These are phyloP conservation scores for Talaromyces verruculosus DNA, from an alignment of 2,329 filamentous ascomycete genomes.

Conservation along the genomic window DNA sequence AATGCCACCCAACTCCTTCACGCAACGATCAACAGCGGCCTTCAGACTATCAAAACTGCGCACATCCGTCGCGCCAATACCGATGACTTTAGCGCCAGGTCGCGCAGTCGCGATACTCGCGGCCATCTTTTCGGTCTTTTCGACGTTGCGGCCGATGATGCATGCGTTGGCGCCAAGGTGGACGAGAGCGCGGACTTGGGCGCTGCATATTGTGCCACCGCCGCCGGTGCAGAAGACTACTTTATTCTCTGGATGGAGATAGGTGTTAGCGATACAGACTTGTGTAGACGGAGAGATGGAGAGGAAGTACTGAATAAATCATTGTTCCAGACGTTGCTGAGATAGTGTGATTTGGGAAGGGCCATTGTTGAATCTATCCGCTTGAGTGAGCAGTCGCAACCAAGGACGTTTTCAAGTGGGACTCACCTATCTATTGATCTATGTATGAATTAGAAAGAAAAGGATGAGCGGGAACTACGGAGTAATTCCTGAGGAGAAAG, in stretches of 20 bases:
- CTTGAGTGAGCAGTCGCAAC: neutral
- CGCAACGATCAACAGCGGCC: conserved; percentile 74
- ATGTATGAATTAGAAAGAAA: neutral
- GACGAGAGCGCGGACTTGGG: conserved; percentile 87
- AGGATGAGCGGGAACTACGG: neutral
- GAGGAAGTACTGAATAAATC: conserved; percentile 78
- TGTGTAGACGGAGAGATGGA: neutral
- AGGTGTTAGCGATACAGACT: neutral
- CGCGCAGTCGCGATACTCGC: conserved; percentile 78
- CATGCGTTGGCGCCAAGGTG: conserved; percentile 89
- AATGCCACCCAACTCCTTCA: conserved; percentile 78
- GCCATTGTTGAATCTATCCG: conserved; percentile 54
- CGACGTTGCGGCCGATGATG: conserved; percentile 84
- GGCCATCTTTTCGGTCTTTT: conserved; percentile 81
- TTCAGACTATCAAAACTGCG: conserved; percentile 68
- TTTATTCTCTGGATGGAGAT: conserved; percentile 64
- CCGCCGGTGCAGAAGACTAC: conserved; percentile 95
- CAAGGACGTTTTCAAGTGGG: neutral
- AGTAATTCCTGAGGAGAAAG: neutral
- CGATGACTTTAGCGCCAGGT: conserved; percentile 77
- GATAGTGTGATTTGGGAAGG: conserved; percentile 68
- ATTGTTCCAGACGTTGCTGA: conserved; percentile 83
- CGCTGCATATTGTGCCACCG: conserved; percentile 89
- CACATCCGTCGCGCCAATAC: conserved; percentile 74
- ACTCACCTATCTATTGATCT: neutral